Conservation (phyloP, 306 rosid species). For the Vigna trinervia region DNA sequence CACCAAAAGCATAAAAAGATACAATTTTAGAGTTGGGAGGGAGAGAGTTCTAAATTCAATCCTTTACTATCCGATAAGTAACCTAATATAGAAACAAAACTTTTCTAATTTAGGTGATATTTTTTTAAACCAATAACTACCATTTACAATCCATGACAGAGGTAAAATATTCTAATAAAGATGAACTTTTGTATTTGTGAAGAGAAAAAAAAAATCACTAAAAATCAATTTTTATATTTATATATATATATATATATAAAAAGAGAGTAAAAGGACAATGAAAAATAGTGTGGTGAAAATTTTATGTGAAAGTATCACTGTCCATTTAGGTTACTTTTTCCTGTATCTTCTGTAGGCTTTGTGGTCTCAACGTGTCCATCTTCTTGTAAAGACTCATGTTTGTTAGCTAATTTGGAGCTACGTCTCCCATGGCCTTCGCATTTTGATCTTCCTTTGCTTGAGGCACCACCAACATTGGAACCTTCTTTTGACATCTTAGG, state of each 20-base stretch:
- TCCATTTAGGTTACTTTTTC: neutral
- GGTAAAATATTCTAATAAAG: too few relatives aligned
- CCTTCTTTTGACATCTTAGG: constrained; percentile 66
- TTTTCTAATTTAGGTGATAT: constrained; percentile 22
- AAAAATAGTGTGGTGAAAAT: too few relatives aligned
- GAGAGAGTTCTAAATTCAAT: neutral
- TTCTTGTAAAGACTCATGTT: constrained; percentile 46
- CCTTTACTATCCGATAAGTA: constrained; percentile 16
- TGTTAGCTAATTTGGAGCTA: constrained; percentile 39
- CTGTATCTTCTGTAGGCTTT: constrained; percentile 42
- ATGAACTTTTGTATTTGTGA: too few relatives aligned
- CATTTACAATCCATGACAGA: too few relatives aligned
- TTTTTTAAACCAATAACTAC: too few relatives aligned
- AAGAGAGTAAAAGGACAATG: too few relatives aligned
- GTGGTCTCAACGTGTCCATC: constrained; percentile 45
- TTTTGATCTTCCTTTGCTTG: constrained; percentile 55
- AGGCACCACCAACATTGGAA: constrained; percentile 31
- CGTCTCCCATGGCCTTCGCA: constrained; percentile 27
- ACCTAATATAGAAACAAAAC: neutral
- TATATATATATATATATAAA: fast-evolving
- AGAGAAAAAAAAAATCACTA: too few relatives aligned
- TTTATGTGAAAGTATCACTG: too few relatives aligned
- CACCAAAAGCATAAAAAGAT: neutral
- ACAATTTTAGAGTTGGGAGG: neutral
- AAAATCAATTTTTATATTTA: too few relatives aligned